A percentile compares a stretch with the other conserved stretches of the same genome.
Conservation (phyloP, 2,329 filamentous ascomycete species). For the Albophoma yamanashiensis region DNA sequence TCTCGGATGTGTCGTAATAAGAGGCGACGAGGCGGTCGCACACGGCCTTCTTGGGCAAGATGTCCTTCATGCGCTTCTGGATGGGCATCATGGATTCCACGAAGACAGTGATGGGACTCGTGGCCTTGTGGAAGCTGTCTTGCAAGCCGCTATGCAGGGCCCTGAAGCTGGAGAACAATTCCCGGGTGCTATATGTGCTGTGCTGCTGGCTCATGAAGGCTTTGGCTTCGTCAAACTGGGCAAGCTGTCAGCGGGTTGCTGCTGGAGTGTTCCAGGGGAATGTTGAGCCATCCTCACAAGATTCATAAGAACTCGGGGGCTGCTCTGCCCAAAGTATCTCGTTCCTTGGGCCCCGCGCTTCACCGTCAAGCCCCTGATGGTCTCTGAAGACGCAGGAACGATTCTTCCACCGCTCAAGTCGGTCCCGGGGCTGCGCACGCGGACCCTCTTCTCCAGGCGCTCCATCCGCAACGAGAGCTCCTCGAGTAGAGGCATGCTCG, state of each 20-base stretch:
- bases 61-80: slow-evolving; percentile 46
- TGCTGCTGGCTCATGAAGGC: slow-evolving; percentile 34
- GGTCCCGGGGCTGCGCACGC: slow-evolving; percentile 29
- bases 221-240: slow-evolving; percentile 42
- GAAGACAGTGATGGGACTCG: slow-evolving; percentile 43
- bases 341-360: slow-evolving; percentile 35
- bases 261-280: neutral
- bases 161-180: slow-evolving; percentile 15
- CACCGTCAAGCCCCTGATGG: slow-evolving; percentile 38
- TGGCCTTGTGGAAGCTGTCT: slow-evolving; percentile 33
- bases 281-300: slow-evolving; percentile 27
- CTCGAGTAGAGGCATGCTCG: slow-evolving; percentile 27
- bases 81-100: slow-evolving; percentile 49
- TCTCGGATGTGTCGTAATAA: slow-evolving; percentile 40
- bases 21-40: slow-evolving; percentile 39
- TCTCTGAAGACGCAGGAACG: slow-evolving; percentile 27
- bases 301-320: slow-evolving; percentile 41
- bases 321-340: slow-evolving; percentile 42
- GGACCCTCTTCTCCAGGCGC: slow-evolving; percentile 39
- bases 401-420: slow-evolving; percentile 21
- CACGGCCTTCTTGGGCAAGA: slow-evolving; percentile 37
- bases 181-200: slow-evolving; percentile 18
- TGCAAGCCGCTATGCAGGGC: slow-evolving; percentile 35
- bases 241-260: neutral
- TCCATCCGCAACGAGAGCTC: slow-evolving; percentile 40